phyloP scores from a whole-genome alignment of 768 basidiomycete species.

The Lactarius akahatsu region DNA sequence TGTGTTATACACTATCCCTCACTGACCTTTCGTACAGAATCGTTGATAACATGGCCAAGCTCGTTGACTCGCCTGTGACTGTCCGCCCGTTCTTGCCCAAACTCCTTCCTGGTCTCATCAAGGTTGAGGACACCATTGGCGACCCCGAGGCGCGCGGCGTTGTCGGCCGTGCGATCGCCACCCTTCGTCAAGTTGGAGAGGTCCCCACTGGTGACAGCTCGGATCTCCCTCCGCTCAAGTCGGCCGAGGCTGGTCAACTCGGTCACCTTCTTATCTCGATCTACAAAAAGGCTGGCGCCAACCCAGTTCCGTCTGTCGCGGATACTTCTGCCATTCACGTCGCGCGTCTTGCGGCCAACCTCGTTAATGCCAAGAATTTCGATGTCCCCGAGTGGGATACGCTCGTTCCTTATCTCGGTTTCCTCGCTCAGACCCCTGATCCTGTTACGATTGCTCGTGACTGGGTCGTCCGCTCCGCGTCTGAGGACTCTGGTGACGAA shows the following conservation, averaged over 20 bases:
- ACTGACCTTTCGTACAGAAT: slow-evolving; percentile 52
- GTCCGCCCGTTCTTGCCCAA: slow-evolving; percentile 97
- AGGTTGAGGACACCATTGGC: slow-evolving; percentile 91
- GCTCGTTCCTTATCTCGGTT: slow-evolving; percentile 73
- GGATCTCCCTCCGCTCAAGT: slow-evolving; percentile 82
- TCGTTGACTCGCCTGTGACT: slow-evolving; percentile 91
- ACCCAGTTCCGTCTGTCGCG: slow-evolving; percentile 54
- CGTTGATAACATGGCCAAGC: slow-evolving; percentile 97
- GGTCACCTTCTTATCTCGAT: slow-evolving; percentile 64
- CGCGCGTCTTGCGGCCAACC: slow-evolving; percentile 76
- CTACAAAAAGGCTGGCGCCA: slow-evolving; percentile 81
- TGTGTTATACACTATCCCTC: slow-evolving; percentile 21
- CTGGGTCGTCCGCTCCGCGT: slow-evolving; percentile 88
- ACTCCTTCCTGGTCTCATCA: slow-evolving; percentile 92
- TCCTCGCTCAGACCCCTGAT: slow-evolving; percentile 63
- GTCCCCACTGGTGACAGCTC: slow-evolving; percentile 89
- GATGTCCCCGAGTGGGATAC: slow-evolving; percentile 85
- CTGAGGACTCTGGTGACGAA: slow-evolving; percentile 66
- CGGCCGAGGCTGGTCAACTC: slow-evolving; percentile 67
- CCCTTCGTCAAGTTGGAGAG: slow-evolving; percentile 93
- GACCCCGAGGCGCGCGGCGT: slow-evolving; percentile 98
- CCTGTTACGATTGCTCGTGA: slow-evolving; percentile 68
- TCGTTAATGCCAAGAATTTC: slow-evolving; percentile 90
- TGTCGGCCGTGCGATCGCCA: slow-evolving; percentile 87
- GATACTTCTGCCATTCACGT: slow-evolving; percentile 66